Evolutionary conservation across 2,329 filamentous ascomycete species (phyloP), one percentile per base, ranked within the genome.

Genomic region (Byssochlamys sp.): DNA sequence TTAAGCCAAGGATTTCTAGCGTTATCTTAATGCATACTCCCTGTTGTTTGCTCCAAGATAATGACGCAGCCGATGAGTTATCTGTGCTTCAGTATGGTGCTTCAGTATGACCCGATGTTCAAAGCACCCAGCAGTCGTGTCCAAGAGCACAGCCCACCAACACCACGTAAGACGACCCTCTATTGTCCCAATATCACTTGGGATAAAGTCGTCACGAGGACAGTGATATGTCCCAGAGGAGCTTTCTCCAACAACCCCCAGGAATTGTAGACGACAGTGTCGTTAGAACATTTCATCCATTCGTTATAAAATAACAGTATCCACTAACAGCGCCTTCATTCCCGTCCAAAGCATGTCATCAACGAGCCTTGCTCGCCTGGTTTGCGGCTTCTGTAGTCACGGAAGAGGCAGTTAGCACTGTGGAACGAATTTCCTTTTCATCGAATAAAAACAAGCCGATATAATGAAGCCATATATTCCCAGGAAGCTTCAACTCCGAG

Each of bases 351-450:
- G 25, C 10, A 51, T 14, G 12, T 1, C 9, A 26, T 67, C 59
- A 79, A 61, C 77, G 77, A 55, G 73, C 75, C 63, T 80, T 80
- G 54, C 73, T 72, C 39, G 75, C 77, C 63, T 80, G 78, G 61
- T 79, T 77, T 52, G 77, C 75, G 55, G 78, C 78, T 65, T 80
- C 78, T 76, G 65, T 65, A 58, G 61, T 28, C 19, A 7, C 49
- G 65, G 65, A 55, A 66, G 66, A 66, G 58, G 53, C 49, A 49
- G 24, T 24, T 29, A 51, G 51, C 53, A 14, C 35, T 31, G 29
- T 31, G 11, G 7, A 7, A 1, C 29, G 29, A 19, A 57, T 31
- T 49, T 33, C 19, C 10, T 26, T 14, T 45, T 59, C 52, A 58
- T 3, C 2, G 29, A 39, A 52, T 11, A 27, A 31, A 55, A 55